phyloP scores from a whole-genome alignment of 768 basidiomycete species.

The Xanthoconium purpureum region DNA sequence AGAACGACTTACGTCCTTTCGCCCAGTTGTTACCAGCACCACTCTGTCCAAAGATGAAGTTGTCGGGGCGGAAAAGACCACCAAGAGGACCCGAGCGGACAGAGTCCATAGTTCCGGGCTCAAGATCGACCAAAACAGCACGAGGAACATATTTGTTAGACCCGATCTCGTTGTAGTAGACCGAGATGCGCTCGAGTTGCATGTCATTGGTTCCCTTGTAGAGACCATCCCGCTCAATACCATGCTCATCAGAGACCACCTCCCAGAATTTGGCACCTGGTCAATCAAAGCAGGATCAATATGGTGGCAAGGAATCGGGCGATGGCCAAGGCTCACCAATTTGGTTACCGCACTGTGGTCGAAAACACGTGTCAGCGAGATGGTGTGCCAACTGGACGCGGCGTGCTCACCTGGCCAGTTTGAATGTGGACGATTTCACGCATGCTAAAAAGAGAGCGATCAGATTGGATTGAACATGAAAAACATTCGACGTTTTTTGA shows the following conservation, averaged over 20 bases:
- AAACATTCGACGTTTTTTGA: slow-evolving; percentile 14
- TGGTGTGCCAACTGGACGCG: background rate
- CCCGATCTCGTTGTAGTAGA: slow-evolving; percentile 97
- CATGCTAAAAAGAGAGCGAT: slow-evolving; percentile 58
- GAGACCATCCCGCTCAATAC: slow-evolving; percentile 87
- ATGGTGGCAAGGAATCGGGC: slow-evolving; percentile 8
- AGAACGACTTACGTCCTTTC: slow-evolving; percentile 83
- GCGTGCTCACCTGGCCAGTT: slow-evolving; percentile 82
- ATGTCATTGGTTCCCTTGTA: slow-evolving; percentile 94
- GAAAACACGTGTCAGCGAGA: slow-evolving; percentile 30
- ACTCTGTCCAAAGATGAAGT: slow-evolving; percentile 97
- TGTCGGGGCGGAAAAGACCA: slow-evolving; percentile 93
- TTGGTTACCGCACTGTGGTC: slow-evolving; percentile 92
- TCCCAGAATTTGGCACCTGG: slow-evolving; percentile 96
- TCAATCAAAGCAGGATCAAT: slow-evolving; percentile 19
- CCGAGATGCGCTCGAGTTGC: slow-evolving; percentile 95
- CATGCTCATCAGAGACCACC: slow-evolving; percentile 97
- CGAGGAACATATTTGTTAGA: slow-evolving; percentile 98
- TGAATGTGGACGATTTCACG: slow-evolving; percentile 99
- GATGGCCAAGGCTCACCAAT: slow-evolving; percentile 64
- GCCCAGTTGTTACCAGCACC: slow-evolving; percentile 99
- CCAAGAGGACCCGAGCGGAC: slow-evolving; percentile 89
- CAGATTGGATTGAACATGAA: slow-evolving; percentile 21
- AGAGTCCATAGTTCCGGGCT: slow-evolving; percentile 96
- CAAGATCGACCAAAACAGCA: slow-evolving; percentile 94